Evolutionary conservation across 192 early-diverging fungal genomes (phyloP), one percentile per base, ranked within the genome.

Genomic region (Backusella mclennaniae): DNA sequence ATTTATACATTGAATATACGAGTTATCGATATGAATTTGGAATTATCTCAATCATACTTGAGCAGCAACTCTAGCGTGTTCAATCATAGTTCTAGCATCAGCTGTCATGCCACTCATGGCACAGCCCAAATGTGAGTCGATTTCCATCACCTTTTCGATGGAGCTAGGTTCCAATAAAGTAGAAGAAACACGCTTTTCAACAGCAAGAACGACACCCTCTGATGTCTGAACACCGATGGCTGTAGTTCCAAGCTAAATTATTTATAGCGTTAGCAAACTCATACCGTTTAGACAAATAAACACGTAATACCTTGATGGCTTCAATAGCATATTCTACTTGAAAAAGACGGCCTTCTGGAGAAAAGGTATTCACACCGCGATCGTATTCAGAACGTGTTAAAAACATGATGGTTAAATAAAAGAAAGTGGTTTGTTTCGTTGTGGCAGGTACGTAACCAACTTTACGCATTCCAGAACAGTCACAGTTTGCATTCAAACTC

Each of bases 311-410:
- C 90, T 99, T 99, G 88, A 99, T 99, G 73, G 98, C 96, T 81
- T 99, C 98, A 82, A 99, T 95, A 66, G 97, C 98, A 84, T 99
- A 99, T 88, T 99, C 98, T 71, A 99, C 98, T 85, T 99, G 98
- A 90, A 99, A 99, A 69, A 99, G 88, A 81, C 98, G 95, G 73
- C 98, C 98, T 85, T 99, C 98, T 66, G 98, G 98, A 31, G 95
- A 97, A 86, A 99, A 99, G 63, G 98, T 99, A 85, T 99, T 99
- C 79, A 99, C 98, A 63, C 98, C 98, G 73, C 97, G 93, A 86
- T 99, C 98, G 86, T 99, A 99, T 89, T 99, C 97, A 76, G 93
- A 94, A 76, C 95, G 93, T 76, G 89, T 91, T 63, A 92, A 80
- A 81, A 91, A 91, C 90, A 90, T 91, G 6, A 66, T 66, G 19